These are phyloP conservation scores for Panicum miliaceum DNA, from an alignment of 176 grass and related monocot species.

Conservation along the genomic window DNA sequence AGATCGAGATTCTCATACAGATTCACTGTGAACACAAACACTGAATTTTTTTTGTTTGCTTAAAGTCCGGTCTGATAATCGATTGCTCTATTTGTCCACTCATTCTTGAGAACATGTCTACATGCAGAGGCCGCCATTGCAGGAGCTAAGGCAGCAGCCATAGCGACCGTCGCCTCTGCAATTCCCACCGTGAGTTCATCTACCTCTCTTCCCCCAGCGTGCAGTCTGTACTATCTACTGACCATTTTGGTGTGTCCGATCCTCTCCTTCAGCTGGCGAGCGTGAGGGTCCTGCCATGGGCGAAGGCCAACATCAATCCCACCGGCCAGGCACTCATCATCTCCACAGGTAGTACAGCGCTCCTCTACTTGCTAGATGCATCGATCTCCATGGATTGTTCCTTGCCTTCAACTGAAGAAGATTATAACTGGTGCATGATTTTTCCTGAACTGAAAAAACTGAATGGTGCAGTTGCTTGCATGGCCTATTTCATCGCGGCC, in stretches of 20 bases:
- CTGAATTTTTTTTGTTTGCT: not conserved
- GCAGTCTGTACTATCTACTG: not conserved
- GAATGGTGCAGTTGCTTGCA: slow-evolving; percentile 39
- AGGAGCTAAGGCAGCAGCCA: slow-evolving; percentile 58
- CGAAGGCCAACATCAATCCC: slow-evolving; percentile 63
- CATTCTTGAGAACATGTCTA: not conserved
- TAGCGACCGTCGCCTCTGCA: slow-evolving; percentile 61
- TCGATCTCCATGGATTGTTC: not conserved
- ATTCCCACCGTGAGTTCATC: slow-evolving; percentile 56
- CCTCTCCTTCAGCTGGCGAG: slow-evolving; percentile 56
- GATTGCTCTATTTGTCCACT: not conserved
- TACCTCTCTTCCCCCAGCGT: rapidly evolving
- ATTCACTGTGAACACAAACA: too few species aligned
- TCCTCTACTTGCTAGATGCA: not conserved
- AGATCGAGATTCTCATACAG: too few species aligned
- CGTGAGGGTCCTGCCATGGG: slow-evolving; percentile 75
- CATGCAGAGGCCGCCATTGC: slow-evolving; percentile 66
- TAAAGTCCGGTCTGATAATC: not conserved
- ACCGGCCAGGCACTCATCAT: slow-evolving; percentile 77
- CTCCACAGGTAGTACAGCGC: slow-evolving; percentile 46
- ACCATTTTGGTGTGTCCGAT: not conserved
- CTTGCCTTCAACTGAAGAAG: not conserved
- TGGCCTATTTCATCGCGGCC: slow-evolving; percentile 73
- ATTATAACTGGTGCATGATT: not conserved
- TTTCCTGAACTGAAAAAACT: not conserved